A percentile compares a stretch with the other conserved stretches of the same genome.
phyloP scores from a whole-genome alignment of 176 grass and related monocot species.

The Triticum turgidum region DNA sequence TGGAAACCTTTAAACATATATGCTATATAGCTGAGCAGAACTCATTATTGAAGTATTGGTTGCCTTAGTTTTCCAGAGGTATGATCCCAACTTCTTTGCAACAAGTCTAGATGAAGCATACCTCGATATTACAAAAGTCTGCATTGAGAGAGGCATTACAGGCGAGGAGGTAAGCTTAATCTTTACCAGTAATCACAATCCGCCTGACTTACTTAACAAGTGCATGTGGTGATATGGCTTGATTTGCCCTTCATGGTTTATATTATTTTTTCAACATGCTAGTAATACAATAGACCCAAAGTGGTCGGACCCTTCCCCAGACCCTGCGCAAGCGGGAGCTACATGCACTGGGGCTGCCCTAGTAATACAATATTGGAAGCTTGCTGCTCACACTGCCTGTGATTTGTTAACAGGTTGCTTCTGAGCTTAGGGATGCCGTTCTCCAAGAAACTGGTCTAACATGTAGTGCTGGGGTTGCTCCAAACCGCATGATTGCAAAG shows the following conservation, averaged over 20 bases:
- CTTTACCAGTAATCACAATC: constrained; percentile 2
- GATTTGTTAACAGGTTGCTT: constrained; percentile 67
- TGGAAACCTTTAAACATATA: constrained; percentile 19
- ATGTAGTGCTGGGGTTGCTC: constrained; percentile 85
- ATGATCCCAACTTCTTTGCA: constrained; percentile 81
- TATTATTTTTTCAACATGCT: constrained; percentile 1
- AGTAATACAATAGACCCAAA: neutral
- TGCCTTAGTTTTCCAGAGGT: constrained; percentile 68
- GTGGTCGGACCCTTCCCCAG: no score
- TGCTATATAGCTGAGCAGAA: neutral
- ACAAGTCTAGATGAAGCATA: constrained; percentile 95
- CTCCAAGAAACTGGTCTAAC: constrained; percentile 88
- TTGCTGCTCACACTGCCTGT: constrained; percentile 22
- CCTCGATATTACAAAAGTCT: constrained; percentile 69
- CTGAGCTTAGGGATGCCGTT: constrained; percentile 75
- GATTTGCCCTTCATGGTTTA: neutral
- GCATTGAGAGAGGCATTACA: constrained; percentile 63
- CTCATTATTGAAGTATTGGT: constrained; percentile 31
- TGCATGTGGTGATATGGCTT: neutral
- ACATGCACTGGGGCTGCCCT: neutral
- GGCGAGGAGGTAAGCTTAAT: constrained; percentile 61
- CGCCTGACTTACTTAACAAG: constrained; percentile 3
- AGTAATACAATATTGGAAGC: neutral
- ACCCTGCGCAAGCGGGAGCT: no score
- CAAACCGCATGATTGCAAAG: constrained; percentile 94